Evolutionary conservation across 164 flowering plant genomes (phyloP), one percentile per base, ranked within the genome.

Genomic region (Vitis riparia): DNA sequence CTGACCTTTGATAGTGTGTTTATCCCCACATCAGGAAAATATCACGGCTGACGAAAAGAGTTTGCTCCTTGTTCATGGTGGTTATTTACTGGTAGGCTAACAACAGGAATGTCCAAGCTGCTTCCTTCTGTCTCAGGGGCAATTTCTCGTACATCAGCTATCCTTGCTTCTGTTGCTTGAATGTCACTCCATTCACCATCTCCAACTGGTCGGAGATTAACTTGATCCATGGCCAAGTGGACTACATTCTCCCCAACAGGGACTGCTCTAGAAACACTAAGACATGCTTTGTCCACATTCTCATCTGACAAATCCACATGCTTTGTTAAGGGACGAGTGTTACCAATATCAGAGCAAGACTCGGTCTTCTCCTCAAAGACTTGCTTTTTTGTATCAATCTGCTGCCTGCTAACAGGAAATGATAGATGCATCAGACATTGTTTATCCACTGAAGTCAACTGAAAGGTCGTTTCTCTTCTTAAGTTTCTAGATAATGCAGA

Each of bases 221-320:
- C 74, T 67, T 82, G 86, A 60, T 86, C 85, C 12, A 55, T 79
- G 11, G 84, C 65, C 71, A 79, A 69, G 50, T 80, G 83, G 32
- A 81, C 82, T 12, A 77, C 68, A 49, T 77, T 79, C 68, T 86
- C 91, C 11, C 74, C 85, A 5, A 75, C 76, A 8, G 89, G 83
- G 70, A 79, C 69, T 11, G 83, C 76, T 82, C 82, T 85, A 10
- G 93, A 87, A 68, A 80, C 82, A 67, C 91, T 89, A 27, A 89
- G 82, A 77, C 99, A 95, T 51, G 94, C 98, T 82, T 93, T 94
- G 77, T 92, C 99, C 66, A 89, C 94, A 68, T 94, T 86, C 73
- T 85, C 92, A 7, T 89, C 91, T 1, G 90, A 85, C 64, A 81
- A 83, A 72, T 93, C 89, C 32, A 93, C 89, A 65, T 90, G 94